Evolutionary conservation across 306 rosid genomes (phyloP), one percentile per base, ranked within the genome.

Genomic region (Fragaria iinumae): DNA sequence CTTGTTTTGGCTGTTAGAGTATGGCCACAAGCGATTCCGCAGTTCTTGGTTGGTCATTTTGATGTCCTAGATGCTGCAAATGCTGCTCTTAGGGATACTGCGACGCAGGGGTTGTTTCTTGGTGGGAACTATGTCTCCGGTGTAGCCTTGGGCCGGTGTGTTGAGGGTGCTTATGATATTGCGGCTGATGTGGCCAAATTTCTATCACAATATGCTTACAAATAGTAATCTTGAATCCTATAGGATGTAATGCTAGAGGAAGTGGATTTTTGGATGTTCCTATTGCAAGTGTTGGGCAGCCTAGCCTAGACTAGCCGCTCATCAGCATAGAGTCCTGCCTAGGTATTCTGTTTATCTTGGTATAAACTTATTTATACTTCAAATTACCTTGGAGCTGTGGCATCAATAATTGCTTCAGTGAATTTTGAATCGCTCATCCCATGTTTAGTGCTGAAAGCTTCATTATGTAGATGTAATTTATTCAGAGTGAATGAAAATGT

Each of bases 11-110:
- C 91, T 66, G 99, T 92, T 86, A 89, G 86, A 84, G 67, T 86
- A 69, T 92, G 99, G 99, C 91, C 97, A 32, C 96, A 90, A 83
- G 97, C 97, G 80, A 95, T 95, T 81, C 99, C 99, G 16, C 97
- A 95, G 78, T 92, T 95, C 88, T 87, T 91, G 88, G 29, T 92
- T 71, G 99, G 99, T 36, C 99, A 95, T 86, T 82, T 90, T 67
- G 99, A 95, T 83, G 80, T 87, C 48, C 87, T 95, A 38, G 97
- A 92, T 59, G 81, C 80, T 43, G 97, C 99, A 50, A 89, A 88
- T 83, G 72, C 88, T 59, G 88, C 90, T 75, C 87, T 95, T 9
- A 84, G 76, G 68, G 84, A 80, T 76, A 71, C 82, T 69, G 97
- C 93, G 70, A 83, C 75, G 73, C 89, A 86, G 16, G 99, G 99